Evolutionary conservation across 495 filamentous ascomycete genomes (phyloP).

Genomic region (Hypoxylon trugodes): DNA sequence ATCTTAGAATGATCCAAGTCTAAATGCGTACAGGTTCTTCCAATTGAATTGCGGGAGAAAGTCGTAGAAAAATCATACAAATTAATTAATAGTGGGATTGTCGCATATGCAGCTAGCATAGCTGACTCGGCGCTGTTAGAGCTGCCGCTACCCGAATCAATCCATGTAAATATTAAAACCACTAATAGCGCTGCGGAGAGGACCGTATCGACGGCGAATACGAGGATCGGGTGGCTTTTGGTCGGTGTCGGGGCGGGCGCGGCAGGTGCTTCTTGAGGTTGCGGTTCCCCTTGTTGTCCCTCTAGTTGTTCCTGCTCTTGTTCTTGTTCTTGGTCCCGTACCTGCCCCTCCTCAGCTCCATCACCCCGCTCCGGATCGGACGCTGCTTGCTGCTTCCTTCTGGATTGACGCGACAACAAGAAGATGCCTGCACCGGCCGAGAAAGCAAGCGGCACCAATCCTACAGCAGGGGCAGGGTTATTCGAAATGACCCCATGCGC

Average conservation of each 20-base stretch:
- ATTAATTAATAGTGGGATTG: slow-evolving; percentile 51
- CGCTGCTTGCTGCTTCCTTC: slow-evolving; percentile 8
- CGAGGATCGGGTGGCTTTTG: slow-evolving; percentile 46
- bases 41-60: neutral
- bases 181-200: slow-evolving; percentile 49
- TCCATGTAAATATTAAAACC: slow-evolving; percentile 52
- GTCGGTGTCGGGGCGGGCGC: slow-evolving; percentile 9
- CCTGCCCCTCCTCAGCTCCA: slow-evolving; percentile 12
- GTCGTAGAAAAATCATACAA: slow-evolving; percentile 45
- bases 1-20: slow-evolving; percentile 16
- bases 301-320: slow-evolving; percentile 12
- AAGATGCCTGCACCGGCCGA: slow-evolving; percentile 44
- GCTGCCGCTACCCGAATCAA: slow-evolving; percentile 31
- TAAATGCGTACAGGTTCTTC: no score
- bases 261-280: slow-evolving; percentile 2
- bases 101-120: slow-evolving; percentile 54
- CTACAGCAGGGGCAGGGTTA: slow-evolving; percentile 49
- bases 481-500: slow-evolving; percentile 51
- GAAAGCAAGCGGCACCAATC: slow-evolving; percentile 50
- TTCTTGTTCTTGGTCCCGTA: slow-evolving; percentile 2
- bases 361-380: slow-evolving; percentile 30
- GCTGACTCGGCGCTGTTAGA: slow-evolving; percentile 37
- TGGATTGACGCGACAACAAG: slow-evolving; percentile 33
- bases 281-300: neutral
- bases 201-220: slow-evolving; percentile 48